Evolutionary conservation across 495 filamentous ascomycete species (phyloP), one percentile per base, ranked within the genome.

Genomic region (Penicillium nucicola): DNA sequence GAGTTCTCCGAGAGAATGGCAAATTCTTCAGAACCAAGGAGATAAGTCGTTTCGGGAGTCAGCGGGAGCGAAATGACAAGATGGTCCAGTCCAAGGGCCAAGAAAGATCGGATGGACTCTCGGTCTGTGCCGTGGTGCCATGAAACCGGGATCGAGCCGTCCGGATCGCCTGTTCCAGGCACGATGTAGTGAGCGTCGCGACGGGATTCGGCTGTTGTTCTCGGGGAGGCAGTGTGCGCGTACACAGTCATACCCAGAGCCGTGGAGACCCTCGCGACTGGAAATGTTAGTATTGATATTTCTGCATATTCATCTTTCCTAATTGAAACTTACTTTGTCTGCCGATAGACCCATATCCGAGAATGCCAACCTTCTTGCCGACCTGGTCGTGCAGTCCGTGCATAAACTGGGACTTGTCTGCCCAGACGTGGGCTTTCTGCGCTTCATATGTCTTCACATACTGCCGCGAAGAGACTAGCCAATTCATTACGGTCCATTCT

Each of bases 301-400:
- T 34, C 11, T 23, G 5, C 15, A n/a, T 20, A 14, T 40, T 45
- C 14, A 7, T 2, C 5, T 8, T 28, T 28, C 25, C 7, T 2
- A 12, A 25, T 15, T 19, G 37, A 2, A 10, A 53, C 63, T 1
- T 63, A 74, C 71, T 71, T 49, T 92, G 89, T 17, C 89, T 74
- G 1, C 89, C 89, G 50, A 96, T 95, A 56, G 82, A 84, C 20
- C 91, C 89, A 65, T 95, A 95, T 5, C 90, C 90, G 4, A 95
- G 74, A 32, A 95, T 87, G 9, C 89, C 89, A 19, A 88, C 77
- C 7, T 72, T 72, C 52, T 79, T 74, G 3, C 77, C 77, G 0
- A 77, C 79, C 14, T 79, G 70, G 52, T 86, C 82, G 34, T 66
- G 58, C 10, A 77, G 55, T 0, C 48, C 55, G 0, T 50, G 25